Base-by-base conservation (phyloP, 306 rosid genomes). In the Trifolium dubium region DNA sequence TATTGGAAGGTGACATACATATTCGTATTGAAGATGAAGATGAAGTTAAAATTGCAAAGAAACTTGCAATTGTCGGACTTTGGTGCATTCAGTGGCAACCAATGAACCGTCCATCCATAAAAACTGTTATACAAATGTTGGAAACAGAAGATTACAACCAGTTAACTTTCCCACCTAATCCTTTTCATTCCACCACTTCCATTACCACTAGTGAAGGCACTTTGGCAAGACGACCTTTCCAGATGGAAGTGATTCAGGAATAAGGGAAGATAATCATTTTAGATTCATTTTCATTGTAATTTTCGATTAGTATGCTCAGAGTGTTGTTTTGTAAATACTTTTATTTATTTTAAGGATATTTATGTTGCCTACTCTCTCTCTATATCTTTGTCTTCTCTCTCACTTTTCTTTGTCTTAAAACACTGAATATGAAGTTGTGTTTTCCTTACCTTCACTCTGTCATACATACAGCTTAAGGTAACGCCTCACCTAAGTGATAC, bases 1-100 rank as follows among this genome's bases (percentile, higher is more conserved):
- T 69, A 17, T 34, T 61, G 67, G 44, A 44, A 11, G 50, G 50
- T 15, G 49, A 63, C 30, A 13, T 63, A 15, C 68, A 37, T 35
- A 15, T 63, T 6, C 13, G 17, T 63, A 37, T 63, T 15, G 68
- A 63, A 1, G 34, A 11, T 18, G 75, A 71, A 29, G 8, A 18
- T 5, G 65, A 55, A 18, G 28, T 19, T 4, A 55, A 71, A 37
- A 18, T 70, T 35, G 75, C 65, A 37, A 70, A 54, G 64, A 70
- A 70, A 37, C 62, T 70, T 2, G 64, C 75, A 18, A 35, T 70
- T 54, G 64, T 70, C 0, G 64, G 75, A 54, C 75, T 70, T 17
- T 39, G 69, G 69, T 63, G 69, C 32, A 63, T 63, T 63, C 69
- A 63, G 14, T 63, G 50, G 69, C 69, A 63, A 3, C 66, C 50